A percentile compares a stretch with the other conserved stretches of the same genome.
These are phyloP conservation scores for Iris macrosiphon DNA, from an alignment of 106 monocot species.

Conservation along the genomic window DNA sequence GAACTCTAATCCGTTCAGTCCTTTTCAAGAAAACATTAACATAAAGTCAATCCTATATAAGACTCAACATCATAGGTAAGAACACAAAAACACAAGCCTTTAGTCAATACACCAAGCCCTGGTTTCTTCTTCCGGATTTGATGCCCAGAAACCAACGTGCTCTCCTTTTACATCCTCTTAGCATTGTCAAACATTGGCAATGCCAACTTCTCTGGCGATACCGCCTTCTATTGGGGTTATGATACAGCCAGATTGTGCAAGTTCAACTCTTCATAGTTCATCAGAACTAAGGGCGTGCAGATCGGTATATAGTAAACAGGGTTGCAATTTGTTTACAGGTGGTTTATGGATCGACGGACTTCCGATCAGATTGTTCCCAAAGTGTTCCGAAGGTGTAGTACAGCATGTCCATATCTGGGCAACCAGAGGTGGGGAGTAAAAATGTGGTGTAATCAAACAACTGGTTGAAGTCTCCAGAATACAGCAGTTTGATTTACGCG, in stretches of 20 bases:
- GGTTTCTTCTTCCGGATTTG: too few species aligned
- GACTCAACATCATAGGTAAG: too few species aligned
- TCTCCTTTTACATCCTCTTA: slow-evolving; percentile 2
- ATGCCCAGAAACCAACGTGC: slow-evolving; percentile 1
- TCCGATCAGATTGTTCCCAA: slow-evolving; percentile 50
- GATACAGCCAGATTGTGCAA: slow-evolving; percentile 54
- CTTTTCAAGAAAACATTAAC: too few species aligned
- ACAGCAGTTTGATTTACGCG: slow-evolving; percentile 5
- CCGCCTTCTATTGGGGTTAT: slow-evolving; percentile 32
- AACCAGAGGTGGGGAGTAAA: slow-evolving; percentile 54
- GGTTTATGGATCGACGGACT: slow-evolving; percentile 48
- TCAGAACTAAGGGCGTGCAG: too few species aligned
- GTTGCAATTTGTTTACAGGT: too few species aligned
- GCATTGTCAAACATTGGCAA: slow-evolving; percentile 4
- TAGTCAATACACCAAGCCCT: too few species aligned
- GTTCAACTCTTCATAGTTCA: too few species aligned
- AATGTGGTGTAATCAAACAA: slow-evolving; percentile 45
- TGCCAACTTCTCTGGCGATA: slow-evolving; percentile 21
- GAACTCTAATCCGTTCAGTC: too few species aligned
- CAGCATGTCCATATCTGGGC: slow-evolving; percentile 83
- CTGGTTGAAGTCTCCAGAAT: slow-evolving; percentile 7
- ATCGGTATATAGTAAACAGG: too few species aligned
- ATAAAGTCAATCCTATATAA: too few species aligned
- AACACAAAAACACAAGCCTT: too few species aligned
- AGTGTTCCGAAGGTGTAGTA: slow-evolving; percentile 59